Conservation (phyloP, 176 grass and related monocot species). For the Rhipidocladum racemiflorum region DNA sequence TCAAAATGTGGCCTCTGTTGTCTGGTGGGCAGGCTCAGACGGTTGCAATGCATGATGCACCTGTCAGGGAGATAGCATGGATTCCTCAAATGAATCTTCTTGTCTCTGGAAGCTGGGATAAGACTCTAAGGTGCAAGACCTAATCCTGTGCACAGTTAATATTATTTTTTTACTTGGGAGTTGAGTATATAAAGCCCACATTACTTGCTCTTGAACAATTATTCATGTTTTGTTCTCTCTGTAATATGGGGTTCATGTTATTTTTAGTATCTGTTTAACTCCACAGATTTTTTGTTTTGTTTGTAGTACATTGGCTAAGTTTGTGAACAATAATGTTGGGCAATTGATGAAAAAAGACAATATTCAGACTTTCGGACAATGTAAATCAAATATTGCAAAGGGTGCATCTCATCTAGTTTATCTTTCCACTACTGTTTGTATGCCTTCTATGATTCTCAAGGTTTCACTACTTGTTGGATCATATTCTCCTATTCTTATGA, state of each 20-base stretch:
- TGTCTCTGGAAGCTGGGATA: conserved; percentile 93
- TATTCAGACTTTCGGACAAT: background rate
- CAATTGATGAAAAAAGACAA: background rate
- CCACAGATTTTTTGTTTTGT: background rate
- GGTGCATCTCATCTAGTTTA: background rate
- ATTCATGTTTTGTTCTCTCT: background rate
- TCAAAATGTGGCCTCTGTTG: conserved; percentile 91
- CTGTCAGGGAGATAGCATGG: conserved; percentile 79
- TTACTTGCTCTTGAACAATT: background rate
- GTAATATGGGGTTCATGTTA: background rate
- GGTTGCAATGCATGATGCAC: conserved; percentile 82
- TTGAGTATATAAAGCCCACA: background rate
- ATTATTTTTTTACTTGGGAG: background rate
- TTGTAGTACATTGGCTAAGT: background rate
- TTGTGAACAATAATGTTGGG: background rate
- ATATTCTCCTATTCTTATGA: background rate
- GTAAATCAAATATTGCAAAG: background rate
- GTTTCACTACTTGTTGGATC: background rate
- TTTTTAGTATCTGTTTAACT: background rate
- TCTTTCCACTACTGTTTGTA: background rate
- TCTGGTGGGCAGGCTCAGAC: conserved; percentile 77
- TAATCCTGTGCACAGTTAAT: background rate
- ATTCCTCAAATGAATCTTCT: conserved; percentile 93
- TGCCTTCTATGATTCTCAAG: background rate
- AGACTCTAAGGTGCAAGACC: conserved; percentile 61